Conservation (phyloP, 805 yeast genomes). For the Candida michaelii region DNA sequence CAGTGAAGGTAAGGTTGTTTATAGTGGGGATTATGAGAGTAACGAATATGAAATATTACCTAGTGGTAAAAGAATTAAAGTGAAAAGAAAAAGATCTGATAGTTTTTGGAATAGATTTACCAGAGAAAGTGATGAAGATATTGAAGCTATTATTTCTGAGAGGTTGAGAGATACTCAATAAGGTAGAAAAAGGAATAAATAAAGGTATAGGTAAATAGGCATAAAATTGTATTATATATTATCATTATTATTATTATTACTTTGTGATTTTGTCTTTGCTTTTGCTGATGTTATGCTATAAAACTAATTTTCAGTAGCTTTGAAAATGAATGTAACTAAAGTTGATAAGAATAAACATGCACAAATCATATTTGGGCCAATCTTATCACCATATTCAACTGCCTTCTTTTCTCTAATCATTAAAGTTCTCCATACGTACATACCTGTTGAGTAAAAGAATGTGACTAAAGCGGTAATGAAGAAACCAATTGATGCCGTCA, state of each 20-base stretch:
- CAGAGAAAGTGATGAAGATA: slow-evolving; percentile 33
- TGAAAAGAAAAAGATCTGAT: slow-evolving; percentile 18
- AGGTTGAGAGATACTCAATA: slow-evolving; percentile 35
- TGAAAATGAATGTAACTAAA: slow-evolving; percentile 57
- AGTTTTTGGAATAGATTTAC: slow-evolving; percentile 11
- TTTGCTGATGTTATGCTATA: neutral
- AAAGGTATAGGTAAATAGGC: neutral
- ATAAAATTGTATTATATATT: slow-evolving; percentile 1
- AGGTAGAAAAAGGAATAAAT: slow-evolving; percentile 7
- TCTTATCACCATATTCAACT: slow-evolving; percentile 78
- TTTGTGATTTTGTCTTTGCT: too few species aligned
- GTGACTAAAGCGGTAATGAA: slow-evolving; percentile 77
- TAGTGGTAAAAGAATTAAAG: slow-evolving; percentile 64
- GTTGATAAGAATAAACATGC: slow-evolving; percentile 69
- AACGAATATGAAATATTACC: slow-evolving; percentile 58
- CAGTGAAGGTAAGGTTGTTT: slow-evolving; percentile 29
- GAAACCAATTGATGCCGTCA: slow-evolving; percentile 84
- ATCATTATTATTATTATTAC: slow-evolving; percentile 3
- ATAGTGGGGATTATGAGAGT: slow-evolving; percentile 30
- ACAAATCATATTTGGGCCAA: slow-evolving; percentile 87
- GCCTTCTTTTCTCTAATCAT: slow-evolving; percentile 83
- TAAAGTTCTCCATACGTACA: slow-evolving; percentile 78
- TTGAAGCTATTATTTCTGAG: slow-evolving; percentile 55
- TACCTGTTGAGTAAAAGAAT: slow-evolving; percentile 66
- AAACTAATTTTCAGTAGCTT: slow-evolving; percentile 31